Evolutionary conservation across 2,329 filamentous ascomycete genomes (phyloP).

Genomic region (Thielaviopsis musarum): DNA sequence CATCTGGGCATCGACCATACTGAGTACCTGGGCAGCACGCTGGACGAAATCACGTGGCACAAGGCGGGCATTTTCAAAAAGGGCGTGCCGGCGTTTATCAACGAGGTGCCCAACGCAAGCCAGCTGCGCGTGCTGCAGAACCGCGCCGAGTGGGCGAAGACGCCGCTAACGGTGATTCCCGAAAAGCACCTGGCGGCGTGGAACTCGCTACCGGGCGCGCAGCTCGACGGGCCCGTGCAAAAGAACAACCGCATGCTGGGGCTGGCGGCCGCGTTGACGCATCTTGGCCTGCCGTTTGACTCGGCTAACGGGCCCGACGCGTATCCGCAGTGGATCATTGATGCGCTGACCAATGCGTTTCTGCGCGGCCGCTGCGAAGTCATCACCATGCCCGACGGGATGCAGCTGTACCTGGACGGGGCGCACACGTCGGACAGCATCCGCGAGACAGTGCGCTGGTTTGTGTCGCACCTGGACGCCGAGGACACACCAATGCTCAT

Average conservation of each 20-base stretch:
- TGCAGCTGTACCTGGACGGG: slow-evolving; percentile 71
- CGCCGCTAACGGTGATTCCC: slow-evolving; percentile 26
- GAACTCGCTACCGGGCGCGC: slow-evolving; percentile 24
- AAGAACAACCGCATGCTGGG: slow-evolving; percentile 43
- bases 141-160: slow-evolving; percentile 40
- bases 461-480: slow-evolving; percentile 32
- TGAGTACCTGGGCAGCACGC: slow-evolving; percentile 59
- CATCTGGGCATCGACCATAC: slow-evolving; percentile 77
- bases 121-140: slow-evolving; percentile 35
- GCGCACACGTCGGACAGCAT: slow-evolving; percentile 80
- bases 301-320: background rate
- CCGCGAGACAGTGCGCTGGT: slow-evolving; percentile 61
- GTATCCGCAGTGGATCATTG: slow-evolving; percentile 30
- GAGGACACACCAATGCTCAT: slow-evolving; percentile 39
- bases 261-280: slow-evolving; percentile 36
- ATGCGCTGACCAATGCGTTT: slow-evolving; percentile 48
- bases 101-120: slow-evolving; percentile 17
- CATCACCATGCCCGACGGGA: slow-evolving; percentile 26
- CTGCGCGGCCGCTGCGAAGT: slow-evolving; percentile 67
- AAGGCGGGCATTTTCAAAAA: slow-evolving; percentile 76
- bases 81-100: slow-evolving; percentile 26
- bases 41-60: slow-evolving; percentile 76
- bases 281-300: slow-evolving; percentile 26
- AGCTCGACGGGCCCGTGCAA: slow-evolving; percentile 35
- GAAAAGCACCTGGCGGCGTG: slow-evolving; percentile 23